These are phyloP conservation scores for Colletotrichum acutatum DNA, from an alignment of 2,329 filamentous ascomycete genomes.

Conservation along the genomic window DNA sequence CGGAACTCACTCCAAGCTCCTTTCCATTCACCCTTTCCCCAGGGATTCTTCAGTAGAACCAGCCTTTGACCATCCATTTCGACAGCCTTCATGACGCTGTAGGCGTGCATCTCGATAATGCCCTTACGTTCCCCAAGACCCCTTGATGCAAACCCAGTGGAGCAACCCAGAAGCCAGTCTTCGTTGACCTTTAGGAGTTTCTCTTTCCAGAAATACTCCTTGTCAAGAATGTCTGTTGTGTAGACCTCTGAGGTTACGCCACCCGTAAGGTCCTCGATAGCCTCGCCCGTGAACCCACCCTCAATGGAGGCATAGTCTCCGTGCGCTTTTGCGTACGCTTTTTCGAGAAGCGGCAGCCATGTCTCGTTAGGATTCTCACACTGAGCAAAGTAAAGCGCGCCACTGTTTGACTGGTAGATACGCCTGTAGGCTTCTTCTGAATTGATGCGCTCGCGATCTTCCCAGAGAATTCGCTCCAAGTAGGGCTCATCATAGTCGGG, in stretches of 20 bases:
- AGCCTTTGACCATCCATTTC: conserved; percentile 72
- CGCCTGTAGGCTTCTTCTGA: conserved; percentile 72
- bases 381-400: conserved; percentile 81
- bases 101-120: conserved; percentile 69
- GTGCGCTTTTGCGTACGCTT: conserved; percentile 84
- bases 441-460: conserved; percentile 59
- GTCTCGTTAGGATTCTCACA: conserved; percentile 81
- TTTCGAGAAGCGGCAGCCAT: conserved; percentile 83
- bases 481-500: conserved; percentile 70
- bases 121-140: conserved; percentile 63
- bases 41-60: conserved; percentile 78
- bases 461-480: conserved; percentile 56
- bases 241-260: conserved; percentile 75
- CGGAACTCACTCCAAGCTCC: conserved; percentile 73
- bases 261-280: conserved; percentile 70
- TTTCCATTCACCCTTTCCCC: conserved; percentile 84
- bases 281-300: conserved; percentile 74
- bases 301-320: conserved; percentile 82
- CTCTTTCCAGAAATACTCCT: conserved; percentile 77
- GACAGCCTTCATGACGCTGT: conserved; percentile 67
- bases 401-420: conserved; percentile 78
- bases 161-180: conserved; percentile 77
- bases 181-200: conserved; percentile 83
- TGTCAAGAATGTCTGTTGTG: conserved; percentile 76
- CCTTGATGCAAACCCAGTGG: conserved; percentile 60